Evolutionary conservation across 768 basidiomycete genomes (phyloP).

Genomic region (Leucosporidium yakuticum): DNA sequence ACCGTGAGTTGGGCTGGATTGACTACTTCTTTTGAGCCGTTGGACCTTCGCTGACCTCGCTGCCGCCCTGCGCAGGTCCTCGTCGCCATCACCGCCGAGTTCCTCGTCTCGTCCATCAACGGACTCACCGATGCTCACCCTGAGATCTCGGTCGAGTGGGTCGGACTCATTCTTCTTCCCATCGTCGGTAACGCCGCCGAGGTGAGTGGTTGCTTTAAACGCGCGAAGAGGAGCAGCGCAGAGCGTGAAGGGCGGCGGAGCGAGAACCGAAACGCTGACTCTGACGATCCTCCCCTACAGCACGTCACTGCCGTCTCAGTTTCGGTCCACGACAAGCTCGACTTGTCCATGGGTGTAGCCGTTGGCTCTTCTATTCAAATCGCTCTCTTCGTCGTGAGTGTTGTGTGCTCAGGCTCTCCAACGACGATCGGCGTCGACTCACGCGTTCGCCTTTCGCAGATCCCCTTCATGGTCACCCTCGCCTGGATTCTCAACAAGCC

Average conservation of each 20-base stretch:
- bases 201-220: too few species aligned
- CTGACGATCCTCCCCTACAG: not conserved
- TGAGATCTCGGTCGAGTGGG: conserved; percentile 66
- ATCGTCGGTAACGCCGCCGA: conserved; percentile 87
- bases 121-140: conserved; percentile 57
- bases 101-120: conserved; percentile 68
- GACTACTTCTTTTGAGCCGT: too few species aligned
- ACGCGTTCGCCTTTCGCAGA: conserved; percentile 60
- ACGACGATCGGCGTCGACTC: conserved; percentile 55
- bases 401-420: conserved; percentile 60
- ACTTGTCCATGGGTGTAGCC: conserved; percentile 78
- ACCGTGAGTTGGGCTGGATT: conserved; percentile 7
- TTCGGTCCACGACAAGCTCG: conserved; percentile 77
- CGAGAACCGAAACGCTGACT: too few species aligned
- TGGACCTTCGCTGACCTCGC: too few species aligned
- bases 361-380: conserved; percentile 44
- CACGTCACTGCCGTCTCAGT: conserved; percentile 87
- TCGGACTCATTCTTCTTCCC: conserved; percentile 68
- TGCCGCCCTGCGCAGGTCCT: not conserved
- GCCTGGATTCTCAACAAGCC: conserved; percentile 73
- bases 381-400: conserved; percentile 1
- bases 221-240: too few species aligned
- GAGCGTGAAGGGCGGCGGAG: too few species aligned
- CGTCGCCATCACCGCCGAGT: conserved; percentile 55
- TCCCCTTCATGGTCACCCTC: conserved; percentile 57